Conservation (phyloP, 148 eudicot genomes). For the Polygonum maritimum region DNA sequence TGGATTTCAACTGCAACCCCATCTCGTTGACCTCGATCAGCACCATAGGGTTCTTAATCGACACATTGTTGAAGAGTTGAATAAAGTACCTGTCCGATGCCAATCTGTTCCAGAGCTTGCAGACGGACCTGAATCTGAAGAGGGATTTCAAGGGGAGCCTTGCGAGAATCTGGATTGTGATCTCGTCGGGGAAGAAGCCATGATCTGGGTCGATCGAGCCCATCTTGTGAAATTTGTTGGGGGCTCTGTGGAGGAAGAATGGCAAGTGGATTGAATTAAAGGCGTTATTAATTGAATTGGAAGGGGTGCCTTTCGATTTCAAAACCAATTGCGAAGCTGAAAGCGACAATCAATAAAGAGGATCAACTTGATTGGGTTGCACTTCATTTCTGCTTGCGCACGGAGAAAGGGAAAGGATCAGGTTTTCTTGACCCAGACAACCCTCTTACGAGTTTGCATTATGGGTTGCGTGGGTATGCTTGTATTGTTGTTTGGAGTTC, state of each 20-base stretch:
- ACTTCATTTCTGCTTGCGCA: neutral
- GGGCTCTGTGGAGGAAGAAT: neutral
- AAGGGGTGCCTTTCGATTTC: neutral
- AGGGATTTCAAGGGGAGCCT: conserved; percentile 71
- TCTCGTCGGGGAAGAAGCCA: conserved; percentile 75
- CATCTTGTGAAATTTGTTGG: conserved; percentile 18
- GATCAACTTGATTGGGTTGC: neutral
- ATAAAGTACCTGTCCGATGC: conserved; percentile 55
- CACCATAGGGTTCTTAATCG: conserved; percentile 48
- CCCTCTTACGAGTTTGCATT: too few relatives aligned
- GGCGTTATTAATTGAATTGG: neutral
- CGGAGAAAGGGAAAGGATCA: neutral
- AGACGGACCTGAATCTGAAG: conserved; percentile 55
- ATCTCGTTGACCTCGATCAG: conserved; percentile 63
- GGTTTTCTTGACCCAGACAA: neutral
- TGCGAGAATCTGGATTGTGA: conserved; percentile 60
- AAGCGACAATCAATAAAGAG: neutral
- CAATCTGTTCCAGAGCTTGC: conserved; percentile 55
- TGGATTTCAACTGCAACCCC: conserved; percentile 41
- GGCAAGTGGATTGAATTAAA: neutral
- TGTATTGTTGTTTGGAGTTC: neutral
- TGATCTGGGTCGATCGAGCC: conserved; percentile 25
- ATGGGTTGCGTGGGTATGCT: too few relatives aligned
- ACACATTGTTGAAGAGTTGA: conserved; percentile 39
- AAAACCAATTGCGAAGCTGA: neutral